These are phyloP conservation scores for Ogataea trehaloabstinens DNA, from an alignment of 805 yeast genomes.

Conservation along the genomic window DNA sequence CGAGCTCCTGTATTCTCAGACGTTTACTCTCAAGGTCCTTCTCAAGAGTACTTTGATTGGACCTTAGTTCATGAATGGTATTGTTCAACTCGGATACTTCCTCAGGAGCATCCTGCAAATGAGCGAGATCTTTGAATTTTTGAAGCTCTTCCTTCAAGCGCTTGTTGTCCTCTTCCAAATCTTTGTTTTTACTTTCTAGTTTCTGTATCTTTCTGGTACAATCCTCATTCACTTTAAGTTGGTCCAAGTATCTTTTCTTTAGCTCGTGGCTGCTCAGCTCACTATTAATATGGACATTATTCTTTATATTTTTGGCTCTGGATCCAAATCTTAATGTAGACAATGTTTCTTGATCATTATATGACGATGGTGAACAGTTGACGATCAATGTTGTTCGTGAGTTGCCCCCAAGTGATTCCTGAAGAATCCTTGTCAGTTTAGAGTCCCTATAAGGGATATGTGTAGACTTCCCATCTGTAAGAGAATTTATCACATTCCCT, in stretches of 20 bases:
- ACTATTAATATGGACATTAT: constrained; percentile 58
- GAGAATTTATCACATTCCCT: constrained; percentile 77
- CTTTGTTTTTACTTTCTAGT: constrained; percentile 27
- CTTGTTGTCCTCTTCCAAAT: constrained; percentile 42
- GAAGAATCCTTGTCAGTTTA: constrained; percentile 71
- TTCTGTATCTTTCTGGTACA: constrained; percentile 20
- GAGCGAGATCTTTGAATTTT: constrained; percentile 15
- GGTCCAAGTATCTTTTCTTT: constrained; percentile 23
- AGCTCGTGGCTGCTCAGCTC: constrained; percentile 25
- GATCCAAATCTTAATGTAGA: constrained; percentile 74
- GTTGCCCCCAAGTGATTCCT: constrained; percentile 81
- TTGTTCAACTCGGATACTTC: constrained; percentile 26
- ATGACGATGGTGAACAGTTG: constrained; percentile 64
- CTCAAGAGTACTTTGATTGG: constrained; percentile 17
- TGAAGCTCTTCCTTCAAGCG: constrained; percentile 35
- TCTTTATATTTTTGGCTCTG: constrained; percentile 66
- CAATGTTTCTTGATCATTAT: constrained; percentile 61
- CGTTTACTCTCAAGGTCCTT: constrained; percentile 24
- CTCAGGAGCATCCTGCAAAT: constrained; percentile 10
- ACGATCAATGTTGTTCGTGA: constrained; percentile 72
- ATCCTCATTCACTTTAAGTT: constrained; percentile 20
- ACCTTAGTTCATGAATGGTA: constrained; percentile 17
- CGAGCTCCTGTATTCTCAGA: constrained; percentile 17
- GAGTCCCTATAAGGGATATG: constrained; percentile 79
- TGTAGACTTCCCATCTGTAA: constrained; percentile 64